Evolutionary conservation across 768 basidiomycete genomes (phyloP), one percentile per base, ranked within the genome.

Genomic region (Agaricus subrufescens): DNA sequence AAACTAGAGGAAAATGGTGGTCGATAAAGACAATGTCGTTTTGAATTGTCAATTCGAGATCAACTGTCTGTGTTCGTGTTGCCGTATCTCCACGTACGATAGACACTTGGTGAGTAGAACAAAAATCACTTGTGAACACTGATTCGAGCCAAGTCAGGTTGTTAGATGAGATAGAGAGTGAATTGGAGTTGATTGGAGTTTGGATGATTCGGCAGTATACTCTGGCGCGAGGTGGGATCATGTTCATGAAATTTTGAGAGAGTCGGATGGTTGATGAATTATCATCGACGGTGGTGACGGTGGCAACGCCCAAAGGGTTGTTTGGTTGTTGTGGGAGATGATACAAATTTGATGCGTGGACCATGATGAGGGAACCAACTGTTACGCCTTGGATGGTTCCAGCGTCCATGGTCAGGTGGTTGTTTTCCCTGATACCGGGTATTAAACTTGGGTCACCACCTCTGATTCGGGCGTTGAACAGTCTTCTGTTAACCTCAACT

Each of bases 301-400:
- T 47, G 0, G 71, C 46, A 25, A 46, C 54, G 6, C 67, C 67
- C 2, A 69, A 34, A 14, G 54, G 25, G 3, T 60, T 60, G 46
- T 71, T 71, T 3, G 62, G 54, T 11, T 61, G 60, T 19, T 58
- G 56, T 10, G 30, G 12, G 19, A 50, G 60, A 12, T 60, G 57
- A 11, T 62, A 37, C 12, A 71, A 58, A 58, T 71, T 67, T 3
- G 62, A 61, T 38, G 53, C 58, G 52, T 73, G 66, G 10, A 64
- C 58, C 4, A 59, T 47, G 56, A 67, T 65, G 1, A 40, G 58
- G n/a, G 67, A 69, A 3, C 66, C 69, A 1, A 58, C 46, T 1
- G 66, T 67, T 40, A 74, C 62, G 1, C 73, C 71, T 51, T 73
- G 71, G 0, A 69, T 67, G 0, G 58, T 54, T 3, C 72, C 71